Conservation (phyloP, 306 rosid species). For the Ochetophila trinervis region DNA sequence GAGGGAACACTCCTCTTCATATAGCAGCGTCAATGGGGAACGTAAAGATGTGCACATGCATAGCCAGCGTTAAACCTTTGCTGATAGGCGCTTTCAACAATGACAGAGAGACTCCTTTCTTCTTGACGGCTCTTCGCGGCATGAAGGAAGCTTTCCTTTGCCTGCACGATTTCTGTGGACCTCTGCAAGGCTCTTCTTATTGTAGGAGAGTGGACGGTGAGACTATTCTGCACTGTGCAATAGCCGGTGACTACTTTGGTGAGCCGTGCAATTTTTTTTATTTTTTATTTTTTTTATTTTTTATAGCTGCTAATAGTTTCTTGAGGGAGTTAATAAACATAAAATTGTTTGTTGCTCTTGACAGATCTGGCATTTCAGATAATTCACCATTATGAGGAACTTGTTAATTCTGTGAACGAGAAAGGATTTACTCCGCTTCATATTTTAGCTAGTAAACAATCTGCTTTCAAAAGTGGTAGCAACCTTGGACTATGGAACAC, state of each 20-base stretch:
- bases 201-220: constrained; percentile 41
- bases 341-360: background rate
- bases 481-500: constrained; percentile 31
- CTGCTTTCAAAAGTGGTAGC: constrained; percentile 53
- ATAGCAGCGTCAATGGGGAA: too few relatives aligned
- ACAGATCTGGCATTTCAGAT: constrained; percentile 67
- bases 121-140: constrained; percentile 49
- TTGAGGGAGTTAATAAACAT: too few relatives aligned
- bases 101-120: constrained; percentile 58
- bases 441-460: constrained; percentile 48
- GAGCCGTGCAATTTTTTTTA: too few relatives aligned
- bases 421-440: constrained; percentile 54
- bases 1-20: too few relatives aligned
- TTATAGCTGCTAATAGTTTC: too few relatives aligned
- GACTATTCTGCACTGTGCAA: constrained; percentile 53
- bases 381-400: constrained; percentile 30
- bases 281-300: too few relatives aligned
- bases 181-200: background rate
- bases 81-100: constrained; percentile 28
- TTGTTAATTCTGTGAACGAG: constrained; percentile 27
- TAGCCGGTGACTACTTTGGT: constrained; percentile 34
- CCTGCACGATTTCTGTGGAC: constrained; percentile 21
- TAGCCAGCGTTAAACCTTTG: background rate
- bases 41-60: background rate
- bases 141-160: constrained; percentile 35